phyloP scores from a whole-genome alignment of 129 eudicot genomes.

The Oenanthe sinensis region DNA sequence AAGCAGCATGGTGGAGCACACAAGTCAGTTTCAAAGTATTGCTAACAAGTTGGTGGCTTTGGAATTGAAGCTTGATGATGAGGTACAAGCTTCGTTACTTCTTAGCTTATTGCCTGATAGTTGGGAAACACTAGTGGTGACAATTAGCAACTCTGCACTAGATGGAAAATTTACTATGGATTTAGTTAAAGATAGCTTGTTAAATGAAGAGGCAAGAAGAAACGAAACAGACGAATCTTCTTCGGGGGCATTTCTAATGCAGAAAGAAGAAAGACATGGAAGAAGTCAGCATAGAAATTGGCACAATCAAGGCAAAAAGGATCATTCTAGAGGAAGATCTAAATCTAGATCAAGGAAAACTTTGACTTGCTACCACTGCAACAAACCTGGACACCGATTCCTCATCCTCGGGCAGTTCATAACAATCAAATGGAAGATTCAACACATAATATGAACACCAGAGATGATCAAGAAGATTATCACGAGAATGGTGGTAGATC shows the following conservation, averaged over 20 bases:
- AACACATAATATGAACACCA: no score
- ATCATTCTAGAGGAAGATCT: neutral
- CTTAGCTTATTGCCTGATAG: neutral
- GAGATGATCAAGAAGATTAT: no score
- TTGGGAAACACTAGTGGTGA: neutral
- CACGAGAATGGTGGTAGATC: no score
- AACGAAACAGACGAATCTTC: neutral
- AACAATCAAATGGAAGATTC: no score
- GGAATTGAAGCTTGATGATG: neutral
- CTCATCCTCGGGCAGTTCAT: no score
- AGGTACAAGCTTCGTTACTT: neutral
- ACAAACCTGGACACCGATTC: neutral
- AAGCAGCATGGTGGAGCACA: neutral
- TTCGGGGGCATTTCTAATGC: neutral
- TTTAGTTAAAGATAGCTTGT: neutral
- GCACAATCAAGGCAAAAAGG: neutral
- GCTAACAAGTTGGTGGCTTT: neutral
- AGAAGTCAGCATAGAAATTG: neutral
- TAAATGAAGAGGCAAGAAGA: neutral
- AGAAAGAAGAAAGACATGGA: neutral
- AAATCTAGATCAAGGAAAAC: neutral
- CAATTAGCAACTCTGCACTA: neutral
- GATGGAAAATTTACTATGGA: neutral
- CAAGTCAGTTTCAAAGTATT: neutral
- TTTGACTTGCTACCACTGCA: neutral